Evolutionary conservation across 2,329 filamentous ascomycete genomes (phyloP).

Genomic region (Fusarium fujikuroi): DNA sequence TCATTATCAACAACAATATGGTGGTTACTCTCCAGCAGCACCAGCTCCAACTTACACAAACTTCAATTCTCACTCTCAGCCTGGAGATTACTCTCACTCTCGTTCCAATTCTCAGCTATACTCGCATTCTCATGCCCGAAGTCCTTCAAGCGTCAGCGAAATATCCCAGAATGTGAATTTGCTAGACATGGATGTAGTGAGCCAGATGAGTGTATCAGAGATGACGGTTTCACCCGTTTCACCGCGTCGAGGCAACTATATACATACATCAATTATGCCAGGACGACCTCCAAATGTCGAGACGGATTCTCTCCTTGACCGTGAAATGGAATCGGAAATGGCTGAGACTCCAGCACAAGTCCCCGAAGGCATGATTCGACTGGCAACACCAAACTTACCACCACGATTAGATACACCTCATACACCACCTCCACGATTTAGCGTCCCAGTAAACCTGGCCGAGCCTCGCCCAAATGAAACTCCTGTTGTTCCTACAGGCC

Average conservation of each 20-base stretch:
- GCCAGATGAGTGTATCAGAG: conserved; percentile 36
- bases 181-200: conserved; percentile 28
- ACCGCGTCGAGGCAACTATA: conserved; percentile 11
- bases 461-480: conserved; percentile 7
- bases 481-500: background rate
- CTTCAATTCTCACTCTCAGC: background rate
- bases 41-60: conserved; percentile 39
- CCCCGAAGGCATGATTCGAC: conserved; percentile 40
- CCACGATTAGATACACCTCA: conserved; percentile 41
- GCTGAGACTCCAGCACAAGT: conserved; percentile 4
- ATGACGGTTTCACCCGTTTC: conserved; percentile 33
- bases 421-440: conserved; percentile 27
- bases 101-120: background rate
- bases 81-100: background rate
- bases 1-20: conserved; percentile 35
- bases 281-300: conserved; percentile 16
- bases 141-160: conserved; percentile 35
- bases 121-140: conserved; percentile 29
- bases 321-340: conserved; percentile 24
- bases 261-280: conserved; percentile 14
- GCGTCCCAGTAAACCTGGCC: conserved; percentile 15
- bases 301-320: conserved; percentile 35
- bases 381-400: conserved; percentile 41
- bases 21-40: conserved; percentile 25
- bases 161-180: conserved; percentile 35